Conservation (phyloP, 1,139 yeast genomes). For the Diutina ranongensis region DNA sequence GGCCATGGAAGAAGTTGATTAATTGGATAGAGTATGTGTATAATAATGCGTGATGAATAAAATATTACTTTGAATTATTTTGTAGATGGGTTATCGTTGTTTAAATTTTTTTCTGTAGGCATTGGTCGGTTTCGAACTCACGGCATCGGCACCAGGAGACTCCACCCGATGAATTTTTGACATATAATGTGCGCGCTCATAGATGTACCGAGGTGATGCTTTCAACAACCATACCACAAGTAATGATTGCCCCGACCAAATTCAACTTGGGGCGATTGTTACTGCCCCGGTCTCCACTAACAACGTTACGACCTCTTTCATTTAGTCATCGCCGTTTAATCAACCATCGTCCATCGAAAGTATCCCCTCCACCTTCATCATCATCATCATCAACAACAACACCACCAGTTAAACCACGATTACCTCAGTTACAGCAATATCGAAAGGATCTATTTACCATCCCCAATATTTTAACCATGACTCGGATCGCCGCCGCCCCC, state of each 20-base stretch:
- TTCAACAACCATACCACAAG: conserved; percentile 3
- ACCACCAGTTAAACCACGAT: neutral
- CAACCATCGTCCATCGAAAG: neutral
- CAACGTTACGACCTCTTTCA: no score
- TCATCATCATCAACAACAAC: no score
- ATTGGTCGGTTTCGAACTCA: no score
- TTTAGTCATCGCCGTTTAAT: neutral
- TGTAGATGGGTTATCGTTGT: neutral
- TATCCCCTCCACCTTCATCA: no score
- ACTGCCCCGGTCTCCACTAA: no score
- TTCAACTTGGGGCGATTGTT: neutral
- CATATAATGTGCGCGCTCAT: no score
- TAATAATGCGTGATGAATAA: neutral
- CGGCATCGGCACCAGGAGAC: no score
- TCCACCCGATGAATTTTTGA: no score
- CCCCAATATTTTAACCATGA: conserved; percentile 75
- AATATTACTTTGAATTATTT: neutral
- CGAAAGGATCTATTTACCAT: conserved; percentile 28
- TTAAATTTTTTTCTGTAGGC: neutral
- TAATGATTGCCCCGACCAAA: neutral
- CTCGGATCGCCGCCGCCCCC: conserved; percentile 74
- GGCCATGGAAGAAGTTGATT: conserved; percentile 99
- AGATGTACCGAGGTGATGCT: neutral
- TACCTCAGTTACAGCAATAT: neutral
- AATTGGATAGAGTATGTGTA: conserved; percentile 14